phyloP scores from a whole-genome alignment of 2,329 filamentous ascomycete species.

The Aaosphaeria arxii region DNA sequence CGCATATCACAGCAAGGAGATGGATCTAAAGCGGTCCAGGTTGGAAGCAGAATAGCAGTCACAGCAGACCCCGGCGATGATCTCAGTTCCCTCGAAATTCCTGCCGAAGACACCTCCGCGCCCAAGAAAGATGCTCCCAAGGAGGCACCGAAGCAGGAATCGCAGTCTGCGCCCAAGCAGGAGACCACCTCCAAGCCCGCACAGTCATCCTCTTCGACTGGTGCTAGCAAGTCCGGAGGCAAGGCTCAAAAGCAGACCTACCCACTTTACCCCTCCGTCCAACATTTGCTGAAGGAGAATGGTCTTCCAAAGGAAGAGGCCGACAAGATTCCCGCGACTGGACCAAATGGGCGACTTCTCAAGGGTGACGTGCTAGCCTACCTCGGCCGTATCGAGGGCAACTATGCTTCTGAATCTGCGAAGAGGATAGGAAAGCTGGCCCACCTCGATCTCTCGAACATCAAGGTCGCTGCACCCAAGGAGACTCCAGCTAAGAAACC shows the following conservation, averaged over 20 bases:
- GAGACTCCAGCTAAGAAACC: constrained; percentile 47
- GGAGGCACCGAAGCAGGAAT: constrained; percentile 24
- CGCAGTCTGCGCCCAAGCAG: constrained; percentile 27
- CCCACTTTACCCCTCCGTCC: constrained; percentile 79
- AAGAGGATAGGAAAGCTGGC: constrained; percentile 69
- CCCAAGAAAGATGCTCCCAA: constrained; percentile 39
- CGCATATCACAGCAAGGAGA: constrained; percentile 51
- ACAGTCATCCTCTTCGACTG: constrained; percentile 16
- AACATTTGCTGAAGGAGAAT: constrained; percentile 75
- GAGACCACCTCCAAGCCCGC: constrained; percentile 32
- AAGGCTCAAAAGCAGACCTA: constrained; percentile 65
- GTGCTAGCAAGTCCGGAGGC: constrained; percentile 30
- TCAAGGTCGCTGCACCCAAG: constrained; percentile 67
- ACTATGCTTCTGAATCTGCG: constrained; percentile 69
- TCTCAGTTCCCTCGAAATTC: constrained; percentile 69
- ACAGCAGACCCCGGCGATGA: constrained; percentile 81
- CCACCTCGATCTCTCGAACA: constrained; percentile 92
- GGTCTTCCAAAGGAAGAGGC: constrained; percentile 73
- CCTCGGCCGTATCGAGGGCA: constrained; percentile 71
- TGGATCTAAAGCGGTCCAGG: constrained; percentile 72
- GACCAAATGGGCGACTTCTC: constrained; percentile 81
- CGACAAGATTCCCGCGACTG: constrained; percentile 79
- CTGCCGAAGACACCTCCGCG: constrained; percentile 59
- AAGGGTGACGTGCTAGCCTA: constrained; percentile 96
- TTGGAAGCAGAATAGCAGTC: constrained; percentile 79